Evolutionary conservation across 2,329 filamentous ascomycete genomes (phyloP), one percentile per base, ranked within the genome.

Genomic region (Aaosphaeria arxii): DNA sequence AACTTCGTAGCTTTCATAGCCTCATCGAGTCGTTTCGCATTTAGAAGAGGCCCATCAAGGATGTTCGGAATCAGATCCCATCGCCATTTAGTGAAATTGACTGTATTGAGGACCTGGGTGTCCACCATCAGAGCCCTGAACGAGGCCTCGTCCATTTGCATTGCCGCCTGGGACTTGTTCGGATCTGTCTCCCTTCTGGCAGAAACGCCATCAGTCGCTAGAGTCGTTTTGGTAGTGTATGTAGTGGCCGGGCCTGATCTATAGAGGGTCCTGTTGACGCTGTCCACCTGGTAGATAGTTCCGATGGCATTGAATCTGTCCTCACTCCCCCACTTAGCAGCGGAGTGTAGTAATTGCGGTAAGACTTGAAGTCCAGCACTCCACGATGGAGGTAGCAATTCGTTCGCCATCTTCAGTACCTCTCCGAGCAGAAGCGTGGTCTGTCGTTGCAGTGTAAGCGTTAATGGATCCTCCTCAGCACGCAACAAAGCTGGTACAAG

Each of bases 281-380:
- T 96, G 73, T 96, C 96, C 46, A 99, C 95, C 66, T 97, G 94
- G 63, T 97, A 99, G 9, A 99, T 89, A 13, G 95, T 95, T 6
- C 90, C 86, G 6, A 90, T 91, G 5, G 92, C 90, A 48, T 88
- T 78, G 57, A 91, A 91, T 46, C 89, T 85, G 28, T 84, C 80
- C 30, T 91, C 83, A 17, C 84, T 78, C 24, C 82, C 77, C 58
- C 91, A 89, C 32, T 84, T 80, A 2, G 88, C 80, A 4, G 91
- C 90, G 0, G 86, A 84, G 5, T 86, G 79, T 61, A 99, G 87
- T 1, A 97, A 77, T 52, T 92, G 87, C 1, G 94, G 94, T 13
- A 99, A 80, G 5, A 96, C 81, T 63, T 99, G 94, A 28, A 99
- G 76, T 42, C 90, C 82, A 44, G 86, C 84, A 64, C 90, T 96